A percentile compares a stretch with the other conserved stretches of the same genome.
Evolutionary conservation across 2,329 filamentous ascomycete species (phyloP).

Genomic region (Talaromyces sp.): DNA sequence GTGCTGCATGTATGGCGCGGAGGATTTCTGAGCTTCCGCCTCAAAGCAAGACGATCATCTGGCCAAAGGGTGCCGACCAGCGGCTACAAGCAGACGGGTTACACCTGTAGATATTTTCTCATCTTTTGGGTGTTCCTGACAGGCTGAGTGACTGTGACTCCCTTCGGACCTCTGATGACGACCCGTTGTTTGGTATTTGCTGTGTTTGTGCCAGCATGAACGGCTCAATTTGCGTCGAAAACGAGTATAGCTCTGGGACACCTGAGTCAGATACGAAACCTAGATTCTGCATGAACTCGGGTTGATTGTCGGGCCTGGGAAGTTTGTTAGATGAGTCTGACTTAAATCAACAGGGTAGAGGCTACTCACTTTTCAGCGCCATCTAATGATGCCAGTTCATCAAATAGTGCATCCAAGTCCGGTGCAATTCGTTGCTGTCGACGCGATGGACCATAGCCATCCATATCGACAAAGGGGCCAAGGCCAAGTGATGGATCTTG

Average conservation of each 20-base stretch:
- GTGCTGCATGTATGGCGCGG: not conserved
- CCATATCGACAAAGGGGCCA: conserved; percentile 33
- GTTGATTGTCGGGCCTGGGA: conserved; percentile 36
- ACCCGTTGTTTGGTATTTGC: conserved; percentile 24
- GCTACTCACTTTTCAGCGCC: conserved; percentile 50
- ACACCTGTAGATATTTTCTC: not conserved
- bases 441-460: conserved; percentile 30
- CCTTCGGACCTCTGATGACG: conserved; percentile 18
- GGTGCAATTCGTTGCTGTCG: conserved; percentile 37
- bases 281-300: conserved; percentile 44
- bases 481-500: conserved; percentile 32
- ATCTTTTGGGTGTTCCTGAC: conserved; percentile 19
- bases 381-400: conserved; percentile 61
- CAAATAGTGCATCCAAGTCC: conserved; percentile 56
- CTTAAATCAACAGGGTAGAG: not conserved
- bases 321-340: conserved; percentile 8
- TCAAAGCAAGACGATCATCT: not conserved
- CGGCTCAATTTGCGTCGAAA: conserved; percentile 37
- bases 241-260: conserved; percentile 41
- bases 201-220: conserved; percentile 37
- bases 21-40: not conserved
- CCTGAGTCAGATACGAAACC: conserved; percentile 41
- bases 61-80: conserved; percentile 14
- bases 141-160: conserved; percentile 25
- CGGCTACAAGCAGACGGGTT: conserved; percentile 7